Conservation (phyloP, 129 eudicot genomes). For the Ambrosia trifida region DNA sequence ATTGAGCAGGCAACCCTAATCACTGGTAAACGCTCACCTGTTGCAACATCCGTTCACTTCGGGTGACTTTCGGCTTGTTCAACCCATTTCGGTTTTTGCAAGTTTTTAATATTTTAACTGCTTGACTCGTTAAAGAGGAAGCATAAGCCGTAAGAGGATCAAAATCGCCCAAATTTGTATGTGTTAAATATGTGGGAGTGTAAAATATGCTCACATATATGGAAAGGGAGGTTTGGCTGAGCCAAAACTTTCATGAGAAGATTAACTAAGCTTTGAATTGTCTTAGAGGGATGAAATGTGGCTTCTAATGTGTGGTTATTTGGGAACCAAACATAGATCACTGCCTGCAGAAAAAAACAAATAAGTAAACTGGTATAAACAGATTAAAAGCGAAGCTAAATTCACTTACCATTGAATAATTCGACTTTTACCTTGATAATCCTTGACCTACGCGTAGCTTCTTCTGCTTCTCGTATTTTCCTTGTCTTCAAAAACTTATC, state of each 20-base stretch:
- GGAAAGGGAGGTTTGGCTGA: conserved; percentile 64
- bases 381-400: background rate
- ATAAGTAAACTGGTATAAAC: background rate
- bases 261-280: conserved; percentile 66
- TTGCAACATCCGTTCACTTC: background rate
- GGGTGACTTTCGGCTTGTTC: background rate
- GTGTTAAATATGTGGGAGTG: background rate
- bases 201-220: conserved; percentile 56
- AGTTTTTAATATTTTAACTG: background rate
- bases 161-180: background rate
- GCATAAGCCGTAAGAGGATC: background rate
- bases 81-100: background rate
- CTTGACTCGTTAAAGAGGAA: background rate
- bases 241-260: conserved; percentile 66
- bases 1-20: background rate
- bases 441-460: conserved; percentile 79
- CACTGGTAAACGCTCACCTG: background rate
- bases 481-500: conserved; percentile 78
- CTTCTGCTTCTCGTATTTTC: conserved; percentile 85
- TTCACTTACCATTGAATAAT: background rate
- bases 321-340: conserved; percentile 80
- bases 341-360: conserved; percentile 52
- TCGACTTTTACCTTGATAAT: conserved; percentile 57
- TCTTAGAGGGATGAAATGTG: conserved; percentile 81
- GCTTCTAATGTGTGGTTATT: conserved; percentile 79